These are phyloP conservation scores for Mastigamoeba balamuthi DNA, from an alignment of 78 protist genomes.

Conservation along the genomic window DNA sequence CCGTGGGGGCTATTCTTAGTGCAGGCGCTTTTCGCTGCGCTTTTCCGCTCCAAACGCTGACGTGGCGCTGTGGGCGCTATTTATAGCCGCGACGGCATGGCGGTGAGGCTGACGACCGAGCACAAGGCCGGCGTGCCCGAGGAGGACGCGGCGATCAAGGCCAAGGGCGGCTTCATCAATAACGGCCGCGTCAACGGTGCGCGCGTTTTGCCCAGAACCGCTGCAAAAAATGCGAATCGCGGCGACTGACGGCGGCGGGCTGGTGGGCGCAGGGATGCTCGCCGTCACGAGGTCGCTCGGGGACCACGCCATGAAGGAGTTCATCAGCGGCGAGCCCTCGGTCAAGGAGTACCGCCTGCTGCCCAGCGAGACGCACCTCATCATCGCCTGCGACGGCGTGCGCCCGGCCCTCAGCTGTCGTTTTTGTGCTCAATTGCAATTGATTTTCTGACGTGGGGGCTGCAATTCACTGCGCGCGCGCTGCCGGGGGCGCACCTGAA, in stretches of 20 bases:
- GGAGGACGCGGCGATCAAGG: slow-evolving; percentile 24
- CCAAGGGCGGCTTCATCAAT: slow-evolving; percentile 48
- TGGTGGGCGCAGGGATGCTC: neutral
- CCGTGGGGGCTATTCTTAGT: too few relatives aligned
- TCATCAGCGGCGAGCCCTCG: slow-evolving; percentile 50
- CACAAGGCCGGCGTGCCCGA: slow-evolving; percentile 42
- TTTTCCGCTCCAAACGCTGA: too few relatives aligned
- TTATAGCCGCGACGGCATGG: slow-evolving; percentile 17
- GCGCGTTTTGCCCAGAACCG: neutral
- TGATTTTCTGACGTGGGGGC: too few relatives aligned
- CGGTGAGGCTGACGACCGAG: slow-evolving; percentile 44
- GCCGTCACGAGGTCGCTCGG: slow-evolving; percentile 61
- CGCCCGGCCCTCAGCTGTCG: too few relatives aligned
- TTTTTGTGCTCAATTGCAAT: too few relatives aligned
- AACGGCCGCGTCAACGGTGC: slow-evolving; percentile 50
- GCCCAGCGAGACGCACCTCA: slow-evolving; percentile 17
- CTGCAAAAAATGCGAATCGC: neutral
- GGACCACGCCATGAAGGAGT: slow-evolving; percentile 52
- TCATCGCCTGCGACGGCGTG: slow-evolving; percentile 71
- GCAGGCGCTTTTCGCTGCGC: too few relatives aligned
- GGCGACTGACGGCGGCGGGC: neutral
- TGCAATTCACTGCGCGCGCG: too few relatives aligned
- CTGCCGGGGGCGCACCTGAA: too few relatives aligned
- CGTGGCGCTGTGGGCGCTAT: too few relatives aligned
- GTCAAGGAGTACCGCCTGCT: slow-evolving; percentile 2